Evolutionary conservation across 129 eudicot species (phyloP), one percentile per base, ranked within the genome.

Genomic region (Arctium lappa): DNA sequence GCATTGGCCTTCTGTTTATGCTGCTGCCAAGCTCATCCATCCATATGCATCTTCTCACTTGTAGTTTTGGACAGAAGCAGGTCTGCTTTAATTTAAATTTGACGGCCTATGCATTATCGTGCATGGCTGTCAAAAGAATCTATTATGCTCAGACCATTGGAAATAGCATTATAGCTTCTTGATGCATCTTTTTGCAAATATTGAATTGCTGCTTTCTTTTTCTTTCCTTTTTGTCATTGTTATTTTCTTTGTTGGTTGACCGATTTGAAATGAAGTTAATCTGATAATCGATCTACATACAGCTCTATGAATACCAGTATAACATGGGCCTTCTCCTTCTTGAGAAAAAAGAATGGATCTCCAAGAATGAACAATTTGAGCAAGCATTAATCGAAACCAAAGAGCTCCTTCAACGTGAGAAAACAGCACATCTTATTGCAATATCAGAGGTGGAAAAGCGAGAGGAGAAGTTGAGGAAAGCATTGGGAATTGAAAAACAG

Each of bases 251-350:
- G n/a, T 83, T 13, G 73, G 79, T 63, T 27, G 73, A 68, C 78
- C 13, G 22, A n/a, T 71, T 22, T 56, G 37, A 39, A 11, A 5
- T 82, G 12, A 32, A 82, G 34, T 29, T 76, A 39, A 46, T 85
- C 53, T 86, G 71, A 73, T 79, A 22, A 33, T 80, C 71, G 34
- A 18, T 75, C 70, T 76, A 38, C 81, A 16, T 69, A 81, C 94
- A 96, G 99, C 96, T 96, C 15, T 93, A 91, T 81, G 99, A 96
- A 29, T 96, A 96, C 81, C 99, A 96, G 86, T 96, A 93, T 86
- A 96, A 93, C 86, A 93, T 96, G 99, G 99, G 99, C 40, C 92
- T 96, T 77, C 97, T 96, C 13, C 83, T 96, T 88, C 89, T 96
- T 74, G 99, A 96, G 87, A 96, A 96, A 82, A 96, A 93, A 77